These are phyloP conservation scores for Saccharomyces paradoxus DNA, from an alignment of 805 yeast species.

Conservation along the genomic window DNA sequence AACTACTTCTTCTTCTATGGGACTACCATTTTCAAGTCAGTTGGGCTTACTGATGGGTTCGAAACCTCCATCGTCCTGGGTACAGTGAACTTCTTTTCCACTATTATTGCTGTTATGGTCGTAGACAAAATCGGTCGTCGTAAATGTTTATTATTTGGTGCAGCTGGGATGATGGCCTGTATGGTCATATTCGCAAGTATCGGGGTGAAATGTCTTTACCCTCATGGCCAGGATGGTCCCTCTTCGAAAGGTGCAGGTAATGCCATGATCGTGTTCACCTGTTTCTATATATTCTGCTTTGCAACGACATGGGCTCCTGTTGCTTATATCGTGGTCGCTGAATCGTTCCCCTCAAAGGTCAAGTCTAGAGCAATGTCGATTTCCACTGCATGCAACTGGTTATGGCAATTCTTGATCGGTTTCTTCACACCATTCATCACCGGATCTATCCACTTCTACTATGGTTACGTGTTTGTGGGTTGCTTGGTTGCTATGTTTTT, in stretches of 20 bases:
- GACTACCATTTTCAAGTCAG: constrained; percentile 52
- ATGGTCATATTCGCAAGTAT: constrained; percentile 45
- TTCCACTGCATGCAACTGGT: constrained; percentile 53
- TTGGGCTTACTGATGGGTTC: constrained; percentile 50
- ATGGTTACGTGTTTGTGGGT: constrained; percentile 52
- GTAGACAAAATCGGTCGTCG: constrained; percentile 50
- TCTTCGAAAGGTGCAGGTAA: constrained; percentile 53
- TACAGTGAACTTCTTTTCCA: constrained; percentile 50
- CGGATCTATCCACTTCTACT: constrained; percentile 50
- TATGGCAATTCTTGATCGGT: constrained; percentile 57
- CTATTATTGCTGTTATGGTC: constrained; percentile 41
- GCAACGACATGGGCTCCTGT: constrained; percentile 75
- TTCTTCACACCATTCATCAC: constrained; percentile 65
- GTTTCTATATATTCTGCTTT: constrained; percentile 62
- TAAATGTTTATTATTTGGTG: constrained; percentile 39
- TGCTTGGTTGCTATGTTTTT: constrained; percentile 43
- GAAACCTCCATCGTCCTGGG: constrained; percentile 51
- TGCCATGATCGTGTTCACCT: constrained; percentile 63
- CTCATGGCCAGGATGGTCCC: constrained; percentile 34
- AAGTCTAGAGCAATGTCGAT: constrained; percentile 47
- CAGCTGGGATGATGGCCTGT: constrained; percentile 40
- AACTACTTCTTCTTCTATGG: constrained; percentile 63
- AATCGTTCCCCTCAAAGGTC: constrained; percentile 65
- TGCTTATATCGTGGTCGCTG: constrained; percentile 56
- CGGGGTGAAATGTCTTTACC: constrained; percentile 45